phyloP scores from a whole-genome alignment of 352 stramenopile species.

The Thalassiosira delicatula region DNA sequence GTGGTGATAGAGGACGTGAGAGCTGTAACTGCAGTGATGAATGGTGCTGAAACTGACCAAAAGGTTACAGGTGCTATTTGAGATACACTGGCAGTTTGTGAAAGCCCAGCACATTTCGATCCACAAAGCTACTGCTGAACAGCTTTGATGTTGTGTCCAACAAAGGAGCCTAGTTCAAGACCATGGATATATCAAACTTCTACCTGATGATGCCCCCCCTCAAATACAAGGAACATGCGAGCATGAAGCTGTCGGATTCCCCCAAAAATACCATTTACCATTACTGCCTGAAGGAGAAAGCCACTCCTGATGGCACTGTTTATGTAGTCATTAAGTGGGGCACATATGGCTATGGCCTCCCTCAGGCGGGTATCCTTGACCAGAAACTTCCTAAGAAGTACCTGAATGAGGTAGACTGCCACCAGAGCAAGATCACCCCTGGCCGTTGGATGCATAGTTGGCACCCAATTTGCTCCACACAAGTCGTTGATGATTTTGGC shows the following conservation, averaged over 20 bases:
- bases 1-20: too few relatives aligned
- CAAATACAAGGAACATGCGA: slow-evolving; percentile 37
- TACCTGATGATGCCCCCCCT: slow-evolving; percentile 32
- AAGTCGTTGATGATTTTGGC: slow-evolving; percentile 40
- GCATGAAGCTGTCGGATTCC: neutral
- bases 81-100: too few relatives aligned
- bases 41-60: too few relatives aligned
- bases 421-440: slow-evolving; percentile 34
- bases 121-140: slow-evolving; percentile 53
- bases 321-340: slow-evolving; percentile 27
- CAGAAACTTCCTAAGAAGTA: slow-evolving; percentile 20
- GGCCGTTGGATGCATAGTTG: slow-evolving; percentile 52
- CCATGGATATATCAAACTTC: slow-evolving; percentile 44
- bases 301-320: slow-evolving; percentile 13
- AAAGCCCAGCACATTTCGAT: too few relatives aligned
- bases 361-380: slow-evolving; percentile 35
- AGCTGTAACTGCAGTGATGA: too few relatives aligned
- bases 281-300: neutral
- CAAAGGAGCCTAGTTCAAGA: slow-evolving; percentile 14
- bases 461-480: slow-evolving; percentile 29
- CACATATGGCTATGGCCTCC: slow-evolving; percentile 52
- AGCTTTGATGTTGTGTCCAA: slow-evolving; percentile 39
- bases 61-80: too few relatives aligned
- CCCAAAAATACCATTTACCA: neutral
- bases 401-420: slow-evolving; percentile 3